Conservation (phyloP, 768 basidiomycete species). For the Auriscalpium vulgare region DNA sequence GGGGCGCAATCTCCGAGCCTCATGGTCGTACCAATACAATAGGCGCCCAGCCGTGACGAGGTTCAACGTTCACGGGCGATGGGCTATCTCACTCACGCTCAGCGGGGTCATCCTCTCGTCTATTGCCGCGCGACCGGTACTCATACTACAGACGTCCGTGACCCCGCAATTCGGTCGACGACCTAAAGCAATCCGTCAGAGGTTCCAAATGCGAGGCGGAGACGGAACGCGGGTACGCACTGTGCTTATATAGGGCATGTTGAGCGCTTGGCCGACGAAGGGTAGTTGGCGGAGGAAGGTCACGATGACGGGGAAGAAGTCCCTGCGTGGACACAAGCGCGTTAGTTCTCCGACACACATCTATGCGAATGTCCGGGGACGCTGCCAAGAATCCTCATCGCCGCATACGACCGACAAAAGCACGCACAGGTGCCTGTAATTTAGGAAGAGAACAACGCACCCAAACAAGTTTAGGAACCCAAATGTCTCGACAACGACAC, state of each 20-base stretch:
- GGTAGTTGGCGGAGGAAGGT: slow-evolving; percentile 96
- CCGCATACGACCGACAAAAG: too few relatives aligned
- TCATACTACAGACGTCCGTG: slow-evolving; percentile 28
- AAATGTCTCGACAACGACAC: slow-evolving; percentile 89
- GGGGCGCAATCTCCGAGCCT: too few relatives aligned
- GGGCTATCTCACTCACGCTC: too few relatives aligned
- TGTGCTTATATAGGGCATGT: slow-evolving; percentile 78
- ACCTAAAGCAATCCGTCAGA: slow-evolving; percentile 15
- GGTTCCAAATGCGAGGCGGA: not conserved
- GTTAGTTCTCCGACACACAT: not conserved
- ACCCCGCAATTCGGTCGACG: slow-evolving; percentile 28
- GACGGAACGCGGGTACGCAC: slow-evolving; percentile 37
- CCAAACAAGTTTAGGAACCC: slow-evolving; percentile 98
- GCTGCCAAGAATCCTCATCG: not conserved
- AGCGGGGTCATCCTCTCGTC: too few relatives aligned
- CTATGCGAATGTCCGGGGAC: not conserved
- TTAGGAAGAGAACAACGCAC: slow-evolving; percentile 36
- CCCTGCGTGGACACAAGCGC: slow-evolving; percentile 40
- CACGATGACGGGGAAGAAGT: slow-evolving; percentile 98
- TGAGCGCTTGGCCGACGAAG: slow-evolving; percentile 79
- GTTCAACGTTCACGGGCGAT: too few relatives aligned
- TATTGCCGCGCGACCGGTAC: not conserved
- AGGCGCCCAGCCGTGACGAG: too few relatives aligned
- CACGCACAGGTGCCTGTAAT: not conserved
- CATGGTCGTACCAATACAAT: too few relatives aligned